Evolutionary conservation across 192 early-diverging fungal species (phyloP).

Genomic region (Lobosporangium transversale): DNA sequence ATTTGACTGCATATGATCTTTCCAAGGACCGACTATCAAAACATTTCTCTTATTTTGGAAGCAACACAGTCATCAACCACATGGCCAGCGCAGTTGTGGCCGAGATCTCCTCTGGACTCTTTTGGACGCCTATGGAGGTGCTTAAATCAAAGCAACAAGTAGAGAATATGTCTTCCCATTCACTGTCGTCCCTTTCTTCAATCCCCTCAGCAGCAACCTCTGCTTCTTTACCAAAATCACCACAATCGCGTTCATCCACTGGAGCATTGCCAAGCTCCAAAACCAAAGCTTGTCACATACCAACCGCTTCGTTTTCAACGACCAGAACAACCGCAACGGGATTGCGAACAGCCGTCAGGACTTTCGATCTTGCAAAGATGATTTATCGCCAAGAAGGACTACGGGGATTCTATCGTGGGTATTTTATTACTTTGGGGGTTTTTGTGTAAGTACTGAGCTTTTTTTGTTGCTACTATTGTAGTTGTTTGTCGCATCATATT

Average conservation of each 20-base stretch:
- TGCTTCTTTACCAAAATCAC: too few relatives aligned
- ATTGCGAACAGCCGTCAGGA: constrained; percentile 5
- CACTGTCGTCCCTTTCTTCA: too few relatives aligned
- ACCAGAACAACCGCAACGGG: not conserved
- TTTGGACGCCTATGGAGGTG: constrained; percentile 92
- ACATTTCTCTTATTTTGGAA: constrained; percentile 18
- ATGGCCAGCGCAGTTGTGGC: constrained; percentile 66
- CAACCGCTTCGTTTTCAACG: not conserved
- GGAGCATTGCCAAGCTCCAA: not conserved
- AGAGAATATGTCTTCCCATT: constrained; percentile 18
- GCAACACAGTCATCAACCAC: constrained; percentile 63
- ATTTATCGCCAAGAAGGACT: constrained; percentile 70
- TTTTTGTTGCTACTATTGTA: not conserved
- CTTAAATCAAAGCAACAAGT: constrained; percentile 80
- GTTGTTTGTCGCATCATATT: too few relatives aligned
- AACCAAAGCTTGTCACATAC: too few relatives aligned
- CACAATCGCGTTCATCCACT: not conserved
- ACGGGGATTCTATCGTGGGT: constrained; percentile 76
- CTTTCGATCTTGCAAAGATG: constrained; percentile 49
- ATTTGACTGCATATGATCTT: constrained; percentile 75
- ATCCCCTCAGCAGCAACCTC: too few relatives aligned
- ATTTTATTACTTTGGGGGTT: constrained; percentile 75
- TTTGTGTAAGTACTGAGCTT: constrained; percentile 82
- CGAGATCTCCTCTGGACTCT: constrained; percentile 71
- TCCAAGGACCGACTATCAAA: constrained; percentile 59